These are phyloP conservation scores for Chondrostereum purpureum DNA, from an alignment of 1,284 basidiomycete genomes.

Conservation along the genomic window DNA sequence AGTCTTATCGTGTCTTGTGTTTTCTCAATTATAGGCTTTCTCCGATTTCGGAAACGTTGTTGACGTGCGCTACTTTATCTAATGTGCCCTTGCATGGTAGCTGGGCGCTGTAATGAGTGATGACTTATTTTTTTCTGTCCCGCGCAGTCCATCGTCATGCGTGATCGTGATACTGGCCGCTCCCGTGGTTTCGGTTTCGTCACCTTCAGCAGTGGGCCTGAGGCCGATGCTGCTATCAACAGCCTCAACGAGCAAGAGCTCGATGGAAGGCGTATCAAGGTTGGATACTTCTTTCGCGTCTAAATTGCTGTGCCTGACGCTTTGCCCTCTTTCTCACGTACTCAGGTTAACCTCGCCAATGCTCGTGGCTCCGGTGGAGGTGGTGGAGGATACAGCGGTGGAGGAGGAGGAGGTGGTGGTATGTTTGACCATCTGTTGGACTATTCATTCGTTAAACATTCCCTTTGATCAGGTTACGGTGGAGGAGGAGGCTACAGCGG, in stretches of 20 bases:
- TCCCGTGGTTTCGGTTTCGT: conserved; percentile 97
- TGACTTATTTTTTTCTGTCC: conserved; percentile 26
- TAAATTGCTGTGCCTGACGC: background rate
- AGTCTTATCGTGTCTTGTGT: conserved; percentile 30
- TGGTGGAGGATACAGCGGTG: conserved; percentile 24
- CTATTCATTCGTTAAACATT: no score
- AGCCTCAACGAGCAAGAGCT: conserved; percentile 88
- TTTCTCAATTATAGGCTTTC: conserved; percentile 62
- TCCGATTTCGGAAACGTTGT: conserved; percentile 57
- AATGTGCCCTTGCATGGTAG: conserved; percentile 13
- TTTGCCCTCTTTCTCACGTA: no score
- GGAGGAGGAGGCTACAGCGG: conserved; percentile 4
- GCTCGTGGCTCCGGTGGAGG: conserved; percentile 60
- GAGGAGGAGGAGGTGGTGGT: conserved; percentile 14
- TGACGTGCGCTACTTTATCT: conserved; percentile 65
- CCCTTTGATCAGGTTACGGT: conserved; percentile 1
- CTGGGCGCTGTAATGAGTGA: conserved; percentile 17
- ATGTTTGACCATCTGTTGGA: no score
- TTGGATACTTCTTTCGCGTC: conserved; percentile 24
- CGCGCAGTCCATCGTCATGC: conserved; percentile 89
- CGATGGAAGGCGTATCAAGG: conserved; percentile 89
- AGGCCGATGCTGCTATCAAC: conserved; percentile 78
- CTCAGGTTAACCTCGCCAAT: conserved; percentile 79
- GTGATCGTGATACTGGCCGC: conserved; percentile 93
- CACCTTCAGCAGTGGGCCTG: conserved; percentile 55